phyloP scores from a whole-genome alignment of 1,284 basidiomycete genomes.

The Anthracocystis setariae region DNA sequence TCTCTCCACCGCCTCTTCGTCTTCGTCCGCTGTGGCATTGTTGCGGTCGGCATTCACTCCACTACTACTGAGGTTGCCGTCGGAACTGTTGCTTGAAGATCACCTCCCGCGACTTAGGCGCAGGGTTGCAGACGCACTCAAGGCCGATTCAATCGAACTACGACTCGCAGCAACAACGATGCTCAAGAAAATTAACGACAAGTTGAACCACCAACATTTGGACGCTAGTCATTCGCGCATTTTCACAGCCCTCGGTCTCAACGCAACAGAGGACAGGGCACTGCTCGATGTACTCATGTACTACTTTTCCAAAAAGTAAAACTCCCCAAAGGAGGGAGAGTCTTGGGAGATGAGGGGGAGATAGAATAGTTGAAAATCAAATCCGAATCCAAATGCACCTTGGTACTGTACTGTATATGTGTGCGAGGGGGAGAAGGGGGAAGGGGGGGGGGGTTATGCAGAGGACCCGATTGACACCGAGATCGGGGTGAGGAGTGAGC shows the following conservation, averaged over 20 bases:
- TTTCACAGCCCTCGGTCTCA: conserved; percentile 23
- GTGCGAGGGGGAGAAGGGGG: too few species aligned
- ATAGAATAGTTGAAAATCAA: too few species aligned
- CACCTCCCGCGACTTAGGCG: conserved; percentile 28
- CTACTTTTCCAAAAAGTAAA: conserved; percentile 38
- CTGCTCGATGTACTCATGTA: conserved; percentile 53
- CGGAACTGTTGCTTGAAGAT: conserved; percentile 53
- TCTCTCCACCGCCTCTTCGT: not conserved
- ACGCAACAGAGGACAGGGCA: conserved; percentile 4
- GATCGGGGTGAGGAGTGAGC: too few species aligned
- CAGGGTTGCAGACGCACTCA: not conserved
- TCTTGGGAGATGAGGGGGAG: too few species aligned
- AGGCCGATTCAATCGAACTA: not conserved
- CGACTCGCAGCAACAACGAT: conserved; percentile 18
- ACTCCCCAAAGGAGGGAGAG: too few species aligned
- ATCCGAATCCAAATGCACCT: too few species aligned
- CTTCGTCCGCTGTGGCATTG: not conserved
- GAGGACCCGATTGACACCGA: too few species aligned
- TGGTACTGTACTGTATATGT: too few species aligned
- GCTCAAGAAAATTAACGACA: conserved; percentile 29
- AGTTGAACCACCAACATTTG: not conserved
- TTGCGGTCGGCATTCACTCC: conserved; percentile 13
- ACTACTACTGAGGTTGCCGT: conserved; percentile 41
- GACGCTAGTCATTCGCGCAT: conserved; percentile 20
- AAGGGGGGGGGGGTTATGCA: too few species aligned